phyloP scores from a whole-genome alignment of 345 rosid genomes.

The Schrenkiella parvula region DNA sequence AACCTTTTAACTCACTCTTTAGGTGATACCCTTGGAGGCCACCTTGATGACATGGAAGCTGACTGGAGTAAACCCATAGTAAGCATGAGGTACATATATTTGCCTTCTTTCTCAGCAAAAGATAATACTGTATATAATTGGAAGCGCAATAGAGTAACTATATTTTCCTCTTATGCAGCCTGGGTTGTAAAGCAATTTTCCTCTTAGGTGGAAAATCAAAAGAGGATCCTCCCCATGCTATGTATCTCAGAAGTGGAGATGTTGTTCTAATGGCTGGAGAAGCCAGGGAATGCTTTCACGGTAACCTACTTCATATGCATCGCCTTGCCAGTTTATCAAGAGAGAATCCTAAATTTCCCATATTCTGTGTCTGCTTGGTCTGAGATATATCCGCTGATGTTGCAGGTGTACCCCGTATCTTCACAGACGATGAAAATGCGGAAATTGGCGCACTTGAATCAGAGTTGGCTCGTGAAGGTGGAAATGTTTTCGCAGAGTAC shows the following conservation, averaged over 20 bases:
- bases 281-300: conserved; percentile 94
- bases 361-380: not conserved
- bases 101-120: not conserved
- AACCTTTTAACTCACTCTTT: not conserved
- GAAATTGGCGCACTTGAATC: conserved; percentile 57
- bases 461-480: conserved; percentile 40
- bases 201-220: conserved; percentile 85
- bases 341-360: not conserved
- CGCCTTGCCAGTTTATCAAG: not conserved
- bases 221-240: conserved; percentile 71
- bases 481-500: conserved; percentile 47
- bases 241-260: conserved; percentile 97
- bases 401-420: conserved; percentile 82
- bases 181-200: conserved; percentile 95
- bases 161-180: conserved; percentile 37
- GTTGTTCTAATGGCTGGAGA: conserved; percentile 91
- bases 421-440: conserved; percentile 56
- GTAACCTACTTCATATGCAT: conserved; percentile 36
- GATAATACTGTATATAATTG: not conserved
- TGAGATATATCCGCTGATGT: not conserved
- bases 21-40: conserved; percentile 97
- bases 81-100: conserved; percentile 72
- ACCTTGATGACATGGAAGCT: conserved; percentile 94
- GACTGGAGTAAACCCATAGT: conserved; percentile 97
- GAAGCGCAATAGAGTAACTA: not conserved